A percentile compares a stretch with the other conserved stretches of the same genome.
Conservation (phyloP, 768 basidiomycete genomes). For the Boletus sensibilis region DNA sequence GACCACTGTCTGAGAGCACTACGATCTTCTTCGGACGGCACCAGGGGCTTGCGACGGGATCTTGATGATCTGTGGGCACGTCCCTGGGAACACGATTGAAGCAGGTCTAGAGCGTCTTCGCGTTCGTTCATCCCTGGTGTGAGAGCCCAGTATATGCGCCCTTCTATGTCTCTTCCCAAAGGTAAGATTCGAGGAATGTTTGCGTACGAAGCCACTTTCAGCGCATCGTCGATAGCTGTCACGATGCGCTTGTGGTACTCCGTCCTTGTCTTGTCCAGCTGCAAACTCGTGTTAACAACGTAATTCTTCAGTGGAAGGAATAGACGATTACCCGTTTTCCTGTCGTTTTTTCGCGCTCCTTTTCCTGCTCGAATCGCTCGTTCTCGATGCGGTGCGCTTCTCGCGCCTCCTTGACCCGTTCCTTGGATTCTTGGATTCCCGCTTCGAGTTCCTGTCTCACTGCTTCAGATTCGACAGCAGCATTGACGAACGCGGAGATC, state of each 20-base stretch:
- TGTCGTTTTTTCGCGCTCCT: conserved; percentile 57
- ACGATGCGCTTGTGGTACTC: conserved; percentile 50
- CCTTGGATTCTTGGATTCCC: conserved; percentile 55
- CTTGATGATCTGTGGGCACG: conserved; percentile 31
- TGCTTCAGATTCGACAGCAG: conserved; percentile 42
- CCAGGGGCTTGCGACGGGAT: conserved; percentile 41
- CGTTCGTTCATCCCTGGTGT: conserved; percentile 59
- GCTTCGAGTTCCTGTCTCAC: conserved; percentile 63
- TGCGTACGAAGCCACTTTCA: conserved; percentile 47
- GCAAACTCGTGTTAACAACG: conserved; percentile 3
- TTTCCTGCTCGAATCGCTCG: conserved; percentile 30
- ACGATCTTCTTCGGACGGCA: conserved; percentile 49
- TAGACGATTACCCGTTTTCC: conserved; percentile 22
- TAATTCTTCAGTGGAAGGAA: not conserved
- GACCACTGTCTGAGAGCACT: conserved; percentile 58
- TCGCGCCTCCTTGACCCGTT: conserved; percentile 47
- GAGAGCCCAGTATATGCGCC: conserved; percentile 66
- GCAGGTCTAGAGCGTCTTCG: conserved; percentile 42
- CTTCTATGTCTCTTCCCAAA: conserved; percentile 68
- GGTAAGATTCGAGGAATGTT: conserved; percentile 54
- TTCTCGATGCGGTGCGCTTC: conserved; percentile 43
- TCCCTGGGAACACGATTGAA: conserved; percentile 25
- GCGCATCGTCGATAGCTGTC: conserved; percentile 51
- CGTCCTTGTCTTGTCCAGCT: conserved; percentile 46
- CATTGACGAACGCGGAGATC: conserved; percentile 56